Base-by-base conservation (phyloP, 163 green algal genomes). In the Prototheca wickerhamii region DNA sequence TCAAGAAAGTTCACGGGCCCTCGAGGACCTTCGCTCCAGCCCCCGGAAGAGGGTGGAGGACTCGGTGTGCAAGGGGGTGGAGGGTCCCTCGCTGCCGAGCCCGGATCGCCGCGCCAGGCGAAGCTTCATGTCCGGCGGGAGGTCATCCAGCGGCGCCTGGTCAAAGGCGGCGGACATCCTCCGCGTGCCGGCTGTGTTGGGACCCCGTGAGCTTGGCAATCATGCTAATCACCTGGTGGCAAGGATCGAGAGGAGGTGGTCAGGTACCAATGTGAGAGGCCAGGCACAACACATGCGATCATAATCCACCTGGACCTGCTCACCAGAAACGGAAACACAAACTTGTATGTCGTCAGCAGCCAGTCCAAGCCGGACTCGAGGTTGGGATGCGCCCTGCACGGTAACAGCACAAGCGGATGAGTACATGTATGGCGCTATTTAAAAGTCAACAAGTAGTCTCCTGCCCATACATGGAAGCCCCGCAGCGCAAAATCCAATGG, bases 301-400 rank as follows among this genome's bases (percentile, higher is more conserved):
- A 12, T 32, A n/a, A 55, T 63, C 50, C 67, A 56, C 30, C 61
- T 10, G 7, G 58, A 34, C 18, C 17, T 56, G 49, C 65, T 58
- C 29, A 81, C 58, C 60, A 81, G 57, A 53, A 81, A 73, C 2
- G 74, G 74, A 55, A 78, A 73, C 12, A 58, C 46, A 29, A 81
- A 64, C 57, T 78, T 78, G 57, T 81, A 81, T 4, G 68, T 21
- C 6, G 62, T 34, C 8, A 81, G 58, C 15, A 81, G 53, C 74
- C 74, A 81, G 43, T 81, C 74, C 23, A 81, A 58, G n/a, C 32
- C 31, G 23, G 33, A 62, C 54, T 81, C 74, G 0, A 81, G 29
- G n/a, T 40, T 58, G 1, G 70, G 60, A 40, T 73, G 58, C 35
- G 35, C 67, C 56, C 71, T 73, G 71, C 49, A 63, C n/a, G n/a